Evolutionary conservation across 805 yeast genomes (phyloP).

Genomic region (Huiozyma sinensis): DNA sequence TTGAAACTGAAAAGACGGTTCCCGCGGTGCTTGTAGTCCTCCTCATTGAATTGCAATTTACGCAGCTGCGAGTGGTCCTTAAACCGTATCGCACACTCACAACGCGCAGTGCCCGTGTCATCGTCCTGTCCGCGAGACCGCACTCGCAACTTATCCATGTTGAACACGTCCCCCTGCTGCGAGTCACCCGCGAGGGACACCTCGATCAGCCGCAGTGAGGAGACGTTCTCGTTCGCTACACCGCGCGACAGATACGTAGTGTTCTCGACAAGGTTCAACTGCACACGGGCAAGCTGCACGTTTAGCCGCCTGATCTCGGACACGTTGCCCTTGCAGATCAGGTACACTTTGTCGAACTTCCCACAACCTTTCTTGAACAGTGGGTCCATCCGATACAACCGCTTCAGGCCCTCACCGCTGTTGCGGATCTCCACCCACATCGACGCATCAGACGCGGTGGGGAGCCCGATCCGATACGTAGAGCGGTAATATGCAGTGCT

Average conservation of each 20-base stretch:
- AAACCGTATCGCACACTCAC: conserved; percentile 17
- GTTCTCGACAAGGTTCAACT: conserved; percentile 21
- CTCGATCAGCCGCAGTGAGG: conserved; percentile 20
- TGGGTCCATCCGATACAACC: conserved; percentile 16
- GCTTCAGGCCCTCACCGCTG: conserved; percentile 8
- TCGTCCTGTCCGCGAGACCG: not conserved
- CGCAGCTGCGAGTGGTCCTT: conserved; percentile 15
- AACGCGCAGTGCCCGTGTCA: conserved; percentile 1
- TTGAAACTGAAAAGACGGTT: conserved; percentile 24
- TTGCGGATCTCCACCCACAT: conserved; percentile 22
- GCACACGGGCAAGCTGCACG: conserved; percentile 12
- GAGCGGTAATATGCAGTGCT: conserved; percentile 7
- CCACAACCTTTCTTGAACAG: conserved; percentile 17
- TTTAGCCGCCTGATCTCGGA: conserved; percentile 4
- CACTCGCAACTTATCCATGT: conserved; percentile 2
- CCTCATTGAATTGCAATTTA: conserved; percentile 21
- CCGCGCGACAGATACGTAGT: conserved; percentile 23
- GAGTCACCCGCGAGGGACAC: conserved; percentile 2
- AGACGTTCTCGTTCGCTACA: conserved; percentile 21
- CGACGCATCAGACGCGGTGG: conserved; percentile 8
- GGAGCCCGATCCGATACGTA: conserved; percentile 12
- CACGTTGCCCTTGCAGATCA: conserved; percentile 6
- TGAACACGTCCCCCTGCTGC: conserved; percentile 1
- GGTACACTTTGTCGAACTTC: conserved; percentile 17
- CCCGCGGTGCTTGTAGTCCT: conserved; percentile 26